phyloP scores from a whole-genome alignment of 179 eudicot genomes.

The Patellifolia procumbens region DNA sequence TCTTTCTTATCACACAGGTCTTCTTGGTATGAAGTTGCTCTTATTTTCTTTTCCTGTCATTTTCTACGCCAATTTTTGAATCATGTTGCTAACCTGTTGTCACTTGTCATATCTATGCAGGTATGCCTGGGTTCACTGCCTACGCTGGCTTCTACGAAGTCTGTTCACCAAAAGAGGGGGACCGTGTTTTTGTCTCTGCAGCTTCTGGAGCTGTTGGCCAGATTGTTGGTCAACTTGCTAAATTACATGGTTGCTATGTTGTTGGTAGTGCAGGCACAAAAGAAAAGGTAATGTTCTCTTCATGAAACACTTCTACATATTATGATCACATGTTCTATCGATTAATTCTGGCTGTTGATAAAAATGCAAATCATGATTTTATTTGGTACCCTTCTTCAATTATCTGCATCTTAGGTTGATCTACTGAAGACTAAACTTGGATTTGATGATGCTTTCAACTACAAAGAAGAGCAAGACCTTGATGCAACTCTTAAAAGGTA shows the following conservation, averaged over 20 bases:
- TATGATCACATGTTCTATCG: not conserved
- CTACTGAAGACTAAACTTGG: conserved; percentile 66
- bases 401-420: conserved; percentile 45
- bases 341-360: not conserved
- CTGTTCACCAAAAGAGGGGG: conserved; percentile 59
- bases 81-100: no score
- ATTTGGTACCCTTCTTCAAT: not conserved
- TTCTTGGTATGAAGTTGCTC: conserved; percentile 54
- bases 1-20: conserved; percentile 56
- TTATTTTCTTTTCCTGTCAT: not conserved
- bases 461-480: conserved; percentile 66
- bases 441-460: conserved; percentile 77
- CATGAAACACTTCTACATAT: not conserved
- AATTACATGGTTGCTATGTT: conserved; percentile 63
- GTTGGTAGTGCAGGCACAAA: conserved; percentile 76
- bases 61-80: not conserved
- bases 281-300: conserved; percentile 45
- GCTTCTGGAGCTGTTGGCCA: conserved; percentile 84
- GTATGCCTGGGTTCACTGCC: conserved; percentile 84
- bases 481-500: conserved; percentile 71
- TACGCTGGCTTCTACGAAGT: conserved; percentile 68
- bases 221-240: conserved; percentile 75
- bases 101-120: conserved; percentile 38
- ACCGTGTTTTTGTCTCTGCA: conserved; percentile 64
- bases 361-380: not conserved